These are phyloP conservation scores for Lactuca sativa DNA, from an alignment of 129 eudicot species.

Conservation along the genomic window DNA sequence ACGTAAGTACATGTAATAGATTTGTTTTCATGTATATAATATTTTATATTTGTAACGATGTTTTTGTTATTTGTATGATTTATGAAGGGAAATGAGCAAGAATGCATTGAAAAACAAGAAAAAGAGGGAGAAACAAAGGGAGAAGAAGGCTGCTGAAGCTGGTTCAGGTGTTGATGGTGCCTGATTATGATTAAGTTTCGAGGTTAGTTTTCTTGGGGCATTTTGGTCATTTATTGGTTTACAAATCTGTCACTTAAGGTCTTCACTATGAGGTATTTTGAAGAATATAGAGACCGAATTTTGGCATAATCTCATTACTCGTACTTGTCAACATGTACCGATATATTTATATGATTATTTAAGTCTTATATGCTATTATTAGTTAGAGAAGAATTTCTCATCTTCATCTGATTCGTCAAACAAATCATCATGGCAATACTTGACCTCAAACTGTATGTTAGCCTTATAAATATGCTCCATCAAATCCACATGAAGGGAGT, in stretches of 20 bases:
- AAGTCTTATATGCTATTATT: not conserved
- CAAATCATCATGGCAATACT: too few relatives aligned
- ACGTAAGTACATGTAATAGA: conserved; percentile 50
- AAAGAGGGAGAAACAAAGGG: conserved; percentile 87
- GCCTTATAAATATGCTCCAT: too few relatives aligned
- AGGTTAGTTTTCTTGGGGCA: conserved; percentile 3
- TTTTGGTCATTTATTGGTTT: conserved; percentile 13
- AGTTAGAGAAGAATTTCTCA: too few relatives aligned
- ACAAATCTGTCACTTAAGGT: conserved; percentile 1
- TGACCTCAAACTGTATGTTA: too few relatives aligned
- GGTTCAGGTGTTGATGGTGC: conserved; percentile 42
- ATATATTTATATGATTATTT: conserved; percentile 10
- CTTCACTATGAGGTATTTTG: not conserved
- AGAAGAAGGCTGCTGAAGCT: conserved; percentile 85
- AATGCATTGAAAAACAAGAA: conserved; percentile 93
- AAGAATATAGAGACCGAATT: not conserved
- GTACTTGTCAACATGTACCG: conserved; percentile 11
- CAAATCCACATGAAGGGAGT: too few relatives aligned
- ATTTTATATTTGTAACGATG: not conserved
- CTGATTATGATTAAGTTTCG: conserved; percentile 17
- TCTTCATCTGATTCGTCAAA: too few relatives aligned
- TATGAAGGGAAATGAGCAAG: conserved; percentile 73
- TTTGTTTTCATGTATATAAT: conserved; percentile 4
- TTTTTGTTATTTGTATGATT: conserved; percentile 9
- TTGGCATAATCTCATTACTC: not conserved